Base-by-base conservation (phyloP, 345 rosid genomes). In the Brassica juncea region DNA sequence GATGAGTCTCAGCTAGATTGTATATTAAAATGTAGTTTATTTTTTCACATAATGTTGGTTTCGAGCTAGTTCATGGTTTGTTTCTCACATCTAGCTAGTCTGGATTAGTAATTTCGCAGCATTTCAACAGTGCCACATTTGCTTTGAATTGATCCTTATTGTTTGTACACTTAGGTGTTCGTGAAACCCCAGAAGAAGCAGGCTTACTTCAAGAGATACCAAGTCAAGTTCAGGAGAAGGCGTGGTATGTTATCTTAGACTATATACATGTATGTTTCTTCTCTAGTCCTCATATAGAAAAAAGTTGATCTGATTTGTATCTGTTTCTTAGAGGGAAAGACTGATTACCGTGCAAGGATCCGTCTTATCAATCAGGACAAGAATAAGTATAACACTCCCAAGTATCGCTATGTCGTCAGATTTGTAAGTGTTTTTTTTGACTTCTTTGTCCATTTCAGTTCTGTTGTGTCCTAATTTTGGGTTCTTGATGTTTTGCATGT, bases 291-390 rank as follows among this genome's bases (percentile, higher is more conserved):
- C 25, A 23, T 23, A 23, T 23, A 23, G 25, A 23, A 23, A 23
- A 23, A 23, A 23, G 25, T 23, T 23, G 25, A 23, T 23, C 4
- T 66, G 30, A 19, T 16, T 11, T 6, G 15, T 3, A 8, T 65
- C 28, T 35, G 2, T 34, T 16, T 74, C 7, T 0, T 7, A 93
- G 98, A 74, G 76, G 98, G 98, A 9, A 93, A 93, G 88, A 93
- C 98, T 2, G 98, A 93, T 77, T 93, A 93, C 61, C 81, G 97
- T 32, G 97, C 97, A 6, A 88, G 98, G 72, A 93, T 76, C 15
- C 79, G 79, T 68, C 79, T 76, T 0, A 76, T 68, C 7, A 76
- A 76, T 8, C 79, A 76, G 52, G 79, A 76, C 8, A 76, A 76
- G 79, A 76, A 76, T 8, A 76, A 76, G 73, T 75, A 75, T 54